phyloP scores from a whole-genome alignment of 2,329 filamentous ascomycete genomes.

The Fusarium tjaetaba region DNA sequence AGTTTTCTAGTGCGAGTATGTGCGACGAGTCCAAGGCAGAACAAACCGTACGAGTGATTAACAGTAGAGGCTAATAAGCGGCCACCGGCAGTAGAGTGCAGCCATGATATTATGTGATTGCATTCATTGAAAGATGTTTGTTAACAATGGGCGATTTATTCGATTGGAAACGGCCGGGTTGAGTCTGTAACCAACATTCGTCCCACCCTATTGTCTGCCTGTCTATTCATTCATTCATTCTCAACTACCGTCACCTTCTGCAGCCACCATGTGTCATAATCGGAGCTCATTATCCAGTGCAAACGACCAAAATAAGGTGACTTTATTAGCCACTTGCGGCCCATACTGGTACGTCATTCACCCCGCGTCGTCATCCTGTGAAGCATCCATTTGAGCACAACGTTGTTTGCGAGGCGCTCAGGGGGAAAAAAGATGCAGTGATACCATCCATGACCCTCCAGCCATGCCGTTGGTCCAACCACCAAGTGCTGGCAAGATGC shows the following conservation, averaged over 20 bases:
- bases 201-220: neutral
- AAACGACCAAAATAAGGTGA: neutral
- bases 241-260: neutral
- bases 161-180: slow-evolving; percentile 10
- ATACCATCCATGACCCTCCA: slow-evolving; percentile 35
- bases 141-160: slow-evolving; percentile 4
- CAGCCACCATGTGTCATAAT: slow-evolving; percentile 28
- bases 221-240: neutral
- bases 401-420: slow-evolving; percentile 24
- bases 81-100: neutral
- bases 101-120: slow-evolving; percentile 15
- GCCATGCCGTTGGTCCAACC: slow-evolving; percentile 32
- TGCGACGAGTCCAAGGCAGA: neutral
- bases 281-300: slow-evolving; percentile 20
- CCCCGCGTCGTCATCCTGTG: slow-evolving; percentile 28
- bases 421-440: slow-evolving; percentile 29
- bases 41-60: neutral
- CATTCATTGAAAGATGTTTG: slow-evolving; percentile 12
- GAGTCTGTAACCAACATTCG: slow-evolving; percentile 10
- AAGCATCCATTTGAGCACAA: slow-evolving; percentile 16
- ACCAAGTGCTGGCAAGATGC: slow-evolving; percentile 37
- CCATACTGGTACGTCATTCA: neutral
- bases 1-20: neutral
- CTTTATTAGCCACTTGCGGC: neutral
- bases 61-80: neutral